These are phyloP conservation scores for Avena insularis DNA, from an alignment of 176 grass and related monocot species.

Conservation along the genomic window DNA sequence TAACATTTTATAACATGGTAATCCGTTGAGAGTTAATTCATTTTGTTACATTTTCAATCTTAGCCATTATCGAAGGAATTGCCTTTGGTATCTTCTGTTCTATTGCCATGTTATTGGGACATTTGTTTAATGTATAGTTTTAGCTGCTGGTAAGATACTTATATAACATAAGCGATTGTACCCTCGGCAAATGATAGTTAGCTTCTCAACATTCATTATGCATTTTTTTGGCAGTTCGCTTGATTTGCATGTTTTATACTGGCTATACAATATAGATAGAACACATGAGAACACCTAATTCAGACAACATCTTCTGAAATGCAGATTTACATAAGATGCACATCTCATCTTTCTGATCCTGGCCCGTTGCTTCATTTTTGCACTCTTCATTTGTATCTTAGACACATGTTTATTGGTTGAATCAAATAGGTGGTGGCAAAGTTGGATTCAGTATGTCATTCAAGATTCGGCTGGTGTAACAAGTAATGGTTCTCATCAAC, in stretches of 20 bases:
- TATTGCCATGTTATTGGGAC: slow-evolving; percentile 20
- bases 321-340: slow-evolving; percentile 10
- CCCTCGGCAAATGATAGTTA: slow-evolving; percentile 3
- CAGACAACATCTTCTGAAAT: slow-evolving; percentile 32
- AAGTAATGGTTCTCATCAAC: slow-evolving; percentile 76
- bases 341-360: slow-evolving; percentile 1
- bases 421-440: slow-evolving; percentile 94
- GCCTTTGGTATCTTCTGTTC: not conserved
- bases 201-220: not conserved
- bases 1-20: not conserved
- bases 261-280: not conserved
- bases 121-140: slow-evolving; percentile 25
- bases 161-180: not conserved
- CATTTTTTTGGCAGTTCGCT: not conserved
- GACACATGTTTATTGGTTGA: slow-evolving; percentile 30
- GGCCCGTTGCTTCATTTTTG: slow-evolving; percentile 23
- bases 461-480: slow-evolving; percentile 74
- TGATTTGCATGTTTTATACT: slow-evolving; percentile 12
- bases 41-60: slow-evolving; percentile 3
- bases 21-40: not conserved
- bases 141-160: slow-evolving; percentile 32
- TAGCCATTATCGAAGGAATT: not conserved
- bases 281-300: slow-evolving; percentile 20
- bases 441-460: slow-evolving; percentile 97
- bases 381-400: slow-evolving; percentile 22